A percentile compares a stretch with the other conserved stretches of the same genome.
phyloP scores from a whole-genome alignment of 139 green algal species.

The Coelastrella sp. region DNA sequence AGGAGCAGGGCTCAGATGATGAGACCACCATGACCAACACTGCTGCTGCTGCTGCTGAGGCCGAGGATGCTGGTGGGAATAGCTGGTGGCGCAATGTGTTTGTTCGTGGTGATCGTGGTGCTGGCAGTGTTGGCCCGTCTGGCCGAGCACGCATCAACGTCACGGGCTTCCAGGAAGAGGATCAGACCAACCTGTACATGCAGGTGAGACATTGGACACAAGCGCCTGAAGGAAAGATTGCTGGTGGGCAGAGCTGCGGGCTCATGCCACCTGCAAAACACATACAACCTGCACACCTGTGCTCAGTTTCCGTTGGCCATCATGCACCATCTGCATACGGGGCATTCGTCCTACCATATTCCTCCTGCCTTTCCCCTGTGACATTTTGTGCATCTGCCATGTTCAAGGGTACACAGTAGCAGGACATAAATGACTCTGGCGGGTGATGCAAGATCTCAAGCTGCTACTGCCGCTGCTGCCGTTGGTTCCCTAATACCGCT shows the following conservation, averaged over 20 bases:
- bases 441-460: not conserved
- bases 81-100: conserved; percentile 68
- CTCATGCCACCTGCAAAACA: no score
- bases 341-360: no score
- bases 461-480: not conserved
- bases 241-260: no score
- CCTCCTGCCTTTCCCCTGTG: not conserved
- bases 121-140: conserved; percentile 17
- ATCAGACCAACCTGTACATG: conserved; percentile 89
- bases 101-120: conserved; percentile 47
- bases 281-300: no score
- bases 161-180: conserved; percentile 83
- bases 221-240: not conserved
- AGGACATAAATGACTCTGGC: no score
- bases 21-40: not conserved
- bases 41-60: not conserved
- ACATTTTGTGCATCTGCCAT: no score
- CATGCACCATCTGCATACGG: no score
- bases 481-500: not conserved
- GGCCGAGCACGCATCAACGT: conserved; percentile 53
- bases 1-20: not conserved
- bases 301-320: no score
- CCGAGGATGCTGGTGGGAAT: not conserved
- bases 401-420: no score
- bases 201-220: conserved; percentile 59